A percentile compares a stretch with the other conserved stretches of the same genome.
These are phyloP conservation scores for Brassica nigra DNA, from an alignment of 345 rosid genomes.

Conservation along the genomic window DNA sequence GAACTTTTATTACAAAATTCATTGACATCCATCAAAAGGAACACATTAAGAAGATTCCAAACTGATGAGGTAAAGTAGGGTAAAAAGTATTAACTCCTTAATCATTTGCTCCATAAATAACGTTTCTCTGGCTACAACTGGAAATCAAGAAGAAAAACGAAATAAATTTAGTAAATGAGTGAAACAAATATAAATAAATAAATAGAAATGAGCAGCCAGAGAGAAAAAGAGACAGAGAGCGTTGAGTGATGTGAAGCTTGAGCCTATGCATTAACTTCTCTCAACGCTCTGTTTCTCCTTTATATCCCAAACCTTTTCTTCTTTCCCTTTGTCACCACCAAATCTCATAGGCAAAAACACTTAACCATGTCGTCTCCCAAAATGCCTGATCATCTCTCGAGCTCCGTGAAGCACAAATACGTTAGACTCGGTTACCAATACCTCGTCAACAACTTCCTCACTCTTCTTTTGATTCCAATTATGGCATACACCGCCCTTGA, in stretches of 20 bases:
- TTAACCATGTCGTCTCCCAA: constrained; percentile 50
- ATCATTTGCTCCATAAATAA: constrained; percentile 30
- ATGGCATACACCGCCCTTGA: constrained; percentile 44
- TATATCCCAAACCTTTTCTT: constrained; percentile 23
- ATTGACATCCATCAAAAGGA: neutral
- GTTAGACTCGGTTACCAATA: constrained; percentile 75
- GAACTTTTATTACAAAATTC: neutral
- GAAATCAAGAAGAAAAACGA: neutral
- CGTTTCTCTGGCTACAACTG: constrained; percentile 26
- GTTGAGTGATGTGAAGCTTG: constrained; percentile 37
- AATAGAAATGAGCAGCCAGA: constrained; percentile 11
- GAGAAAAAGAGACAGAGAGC: neutral
- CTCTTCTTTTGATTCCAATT: constrained; percentile 55
- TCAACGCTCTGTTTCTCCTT: constrained; percentile 32
- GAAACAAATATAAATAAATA: neutral
- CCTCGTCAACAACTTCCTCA: constrained; percentile 65
- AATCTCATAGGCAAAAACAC: neutral
- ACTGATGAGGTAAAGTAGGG: neutral
- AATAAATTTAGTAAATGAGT: neutral
- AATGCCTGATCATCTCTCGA: constrained; percentile 49
- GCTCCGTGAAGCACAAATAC: constrained; percentile 67
- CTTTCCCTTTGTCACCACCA: constrained; percentile 12
- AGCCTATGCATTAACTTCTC: constrained; percentile 33
- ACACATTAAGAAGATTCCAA: neutral
- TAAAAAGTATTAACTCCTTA: neutral